Percentiles rank a stretch among this genome's conserved stretches.
Evolutionary conservation across 331 rosid genomes (phyloP).

Genomic region (Dryas integrifolia): DNA sequence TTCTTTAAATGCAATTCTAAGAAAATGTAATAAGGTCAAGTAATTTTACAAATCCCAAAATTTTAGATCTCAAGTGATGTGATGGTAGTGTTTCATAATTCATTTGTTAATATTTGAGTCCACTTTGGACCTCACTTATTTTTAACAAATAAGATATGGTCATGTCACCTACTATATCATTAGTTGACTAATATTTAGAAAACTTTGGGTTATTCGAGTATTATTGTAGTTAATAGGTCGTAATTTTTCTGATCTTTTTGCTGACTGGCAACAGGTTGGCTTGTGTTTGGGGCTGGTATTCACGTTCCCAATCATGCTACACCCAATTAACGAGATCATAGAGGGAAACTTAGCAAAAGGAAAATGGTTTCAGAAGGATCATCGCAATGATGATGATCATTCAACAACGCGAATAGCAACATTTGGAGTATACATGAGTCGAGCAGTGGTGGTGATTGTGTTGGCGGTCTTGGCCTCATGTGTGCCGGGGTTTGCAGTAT

Average conservation of each 20-base stretch:
- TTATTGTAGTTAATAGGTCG: neutral
- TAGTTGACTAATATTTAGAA: too few relatives aligned
- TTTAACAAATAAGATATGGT: too few relatives aligned
- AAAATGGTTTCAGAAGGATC: constrained; percentile 29
- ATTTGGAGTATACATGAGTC: constrained; percentile 41
- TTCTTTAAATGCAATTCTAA: too few relatives aligned
- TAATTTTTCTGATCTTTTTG: constrained; percentile 8
- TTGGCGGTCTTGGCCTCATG: constrained; percentile 60
- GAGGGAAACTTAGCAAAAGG: constrained; percentile 45
- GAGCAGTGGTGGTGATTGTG: constrained; percentile 59
- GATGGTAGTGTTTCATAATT: too few relatives aligned
- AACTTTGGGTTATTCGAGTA: too few relatives aligned
- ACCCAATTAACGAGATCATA: constrained; percentile 76
- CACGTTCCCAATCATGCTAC: constrained; percentile 87
- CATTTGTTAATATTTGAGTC: too few relatives aligned
- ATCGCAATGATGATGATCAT: constrained; percentile 11
- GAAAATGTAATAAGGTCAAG: too few relatives aligned
- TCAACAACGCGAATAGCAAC: constrained; percentile 34
- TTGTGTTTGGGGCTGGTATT: constrained; percentile 73
- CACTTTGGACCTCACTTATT: too few relatives aligned
- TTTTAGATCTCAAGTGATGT: too few relatives aligned
- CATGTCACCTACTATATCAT: too few relatives aligned
- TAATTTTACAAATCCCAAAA: too few relatives aligned
- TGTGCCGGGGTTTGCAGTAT: constrained; percentile 68
- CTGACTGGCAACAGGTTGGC: constrained; percentile 53